A percentile compares a stretch with the other conserved stretches of the same genome.
phyloP scores from a whole-genome alignment of 306 rosid species.

The Styphnolobium japonicum region DNA sequence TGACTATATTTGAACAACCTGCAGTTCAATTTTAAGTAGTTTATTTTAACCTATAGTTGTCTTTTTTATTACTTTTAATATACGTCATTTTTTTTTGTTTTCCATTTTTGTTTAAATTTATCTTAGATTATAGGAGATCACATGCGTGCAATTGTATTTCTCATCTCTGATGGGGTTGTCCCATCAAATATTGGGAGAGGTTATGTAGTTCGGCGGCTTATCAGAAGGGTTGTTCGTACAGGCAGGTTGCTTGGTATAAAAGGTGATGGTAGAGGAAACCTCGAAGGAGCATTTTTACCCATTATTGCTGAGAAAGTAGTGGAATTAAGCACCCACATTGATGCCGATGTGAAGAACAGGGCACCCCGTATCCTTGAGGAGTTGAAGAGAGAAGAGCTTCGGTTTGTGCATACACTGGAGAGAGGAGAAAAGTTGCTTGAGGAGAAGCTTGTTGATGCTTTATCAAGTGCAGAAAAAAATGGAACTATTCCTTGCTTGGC shows the following conservation, averaged over 20 bases:
- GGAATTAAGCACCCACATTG: constrained; percentile 69
- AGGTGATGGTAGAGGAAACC: constrained; percentile 78
- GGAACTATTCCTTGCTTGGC: constrained; percentile 67
- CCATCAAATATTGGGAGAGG: constrained; percentile 96
- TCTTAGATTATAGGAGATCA: constrained; percentile 90
- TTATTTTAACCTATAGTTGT: constrained; percentile 21
- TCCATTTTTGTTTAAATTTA: not conserved
- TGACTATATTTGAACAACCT: constrained; percentile 24
- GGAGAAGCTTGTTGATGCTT: constrained; percentile 74
- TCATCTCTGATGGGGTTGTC: constrained; percentile 86
- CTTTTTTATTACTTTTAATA: not conserved
- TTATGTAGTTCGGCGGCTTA: constrained; percentile 85
- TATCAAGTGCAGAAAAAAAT: constrained; percentile 55
- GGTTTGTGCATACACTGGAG: constrained; percentile 90
- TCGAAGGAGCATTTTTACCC: constrained; percentile 89
- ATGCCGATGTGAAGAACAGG: constrained; percentile 62
- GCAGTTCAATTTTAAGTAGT: not conserved
- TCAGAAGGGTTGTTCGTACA: constrained; percentile 90
- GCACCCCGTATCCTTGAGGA: constrained; percentile 71
- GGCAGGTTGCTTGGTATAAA: constrained; percentile 94
- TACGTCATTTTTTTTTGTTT: not conserved
- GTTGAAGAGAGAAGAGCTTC: constrained; percentile 92
- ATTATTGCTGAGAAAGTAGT: constrained; percentile 73
- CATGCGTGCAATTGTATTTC: constrained; percentile 93
- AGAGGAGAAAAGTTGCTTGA: constrained; percentile 88